Base-by-base conservation (phyloP, 495 filamentous ascomycete genomes). In the Tuber umbilicatum region DNA sequence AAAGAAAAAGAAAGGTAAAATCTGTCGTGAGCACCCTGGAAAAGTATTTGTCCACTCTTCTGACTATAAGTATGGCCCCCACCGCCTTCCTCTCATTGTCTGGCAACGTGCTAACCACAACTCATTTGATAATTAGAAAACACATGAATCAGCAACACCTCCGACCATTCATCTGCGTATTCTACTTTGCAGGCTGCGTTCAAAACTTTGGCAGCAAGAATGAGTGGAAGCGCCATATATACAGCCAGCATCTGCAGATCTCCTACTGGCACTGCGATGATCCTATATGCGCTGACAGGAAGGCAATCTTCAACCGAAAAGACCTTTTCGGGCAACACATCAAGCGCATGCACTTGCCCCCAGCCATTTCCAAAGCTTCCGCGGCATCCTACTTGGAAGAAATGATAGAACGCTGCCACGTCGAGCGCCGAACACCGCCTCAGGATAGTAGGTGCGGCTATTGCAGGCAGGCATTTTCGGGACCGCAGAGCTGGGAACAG, bases 191-290 rank as follows among this genome's bases (percentile, higher is more conserved):
- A 75, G 92, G 90, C 23, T 99, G 94, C 82, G 82, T 83, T 14
- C 93, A 91, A 78, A 93, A 89, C 0, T 97, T 99, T 81, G 90
- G 89, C 12, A 94, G 92, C 45, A 97, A 97, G 83, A 97, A 97
- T 79, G 94, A 99, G 83, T 98, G 94, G 94, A 96, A 97, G 83
- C 90, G 94, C 1, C 94, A 98, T 82, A 89, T 96, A 79, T 85
- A 84, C 42, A 91, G 91, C 3, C 91, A 97, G 81, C 94, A 98
- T 82, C 85, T 97, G 50, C 88, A 90, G 70, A 86, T 93, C 19
- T 85, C 89, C 68, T 92, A 91, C 85, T 98, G 91, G 88, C 87
- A 91, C 76, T 98, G 94, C 84, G 88, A 91, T 72, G 85, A 92
- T 40, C 88, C 87, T 67, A 82, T 84, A 12, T 93, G 92, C 82